Evolutionary conservation across 176 grass and related monocot genomes (phyloP).

Genomic region (Rhynchospora tenuis): DNA sequence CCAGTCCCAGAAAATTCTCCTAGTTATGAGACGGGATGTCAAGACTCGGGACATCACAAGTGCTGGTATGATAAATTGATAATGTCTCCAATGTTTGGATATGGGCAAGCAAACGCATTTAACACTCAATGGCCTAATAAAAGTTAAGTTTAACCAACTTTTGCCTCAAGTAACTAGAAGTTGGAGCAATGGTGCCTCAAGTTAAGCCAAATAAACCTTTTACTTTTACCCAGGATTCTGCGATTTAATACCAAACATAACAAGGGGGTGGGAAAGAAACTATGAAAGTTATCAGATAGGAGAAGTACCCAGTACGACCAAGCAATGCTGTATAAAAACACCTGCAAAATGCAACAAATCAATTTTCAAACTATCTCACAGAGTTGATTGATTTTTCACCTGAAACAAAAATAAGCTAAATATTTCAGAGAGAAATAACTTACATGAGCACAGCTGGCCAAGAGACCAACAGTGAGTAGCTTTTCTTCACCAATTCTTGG

Average conservation of each 20-base stretch:
- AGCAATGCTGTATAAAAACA: slow-evolving; percentile 81
- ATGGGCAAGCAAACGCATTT: not conserved
- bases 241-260: not conserved
- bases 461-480: slow-evolving; percentile 66
- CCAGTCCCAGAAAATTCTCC: not conserved
- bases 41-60: not conserved
- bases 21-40: no score
- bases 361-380: not conserved
- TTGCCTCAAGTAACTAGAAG: not conserved
- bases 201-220: not conserved
- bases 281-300: not conserved
- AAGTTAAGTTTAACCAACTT: not conserved
- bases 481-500: slow-evolving; percentile 67
- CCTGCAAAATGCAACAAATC: slow-evolving; percentile 40
- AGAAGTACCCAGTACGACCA: slow-evolving; percentile 85
- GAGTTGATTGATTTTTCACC: not conserved
- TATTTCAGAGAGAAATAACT: not conserved
- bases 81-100: not conserved
- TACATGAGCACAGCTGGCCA: slow-evolving; percentile 81
- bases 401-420: not conserved
- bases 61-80: not conserved
- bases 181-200: not conserved
- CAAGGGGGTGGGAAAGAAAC: not conserved
- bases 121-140: not conserved
- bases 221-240: not conserved